Evolutionary conservation across 2,329 filamentous ascomycete species (phyloP).

Genomic region (Chaetothyriales sp.): DNA sequence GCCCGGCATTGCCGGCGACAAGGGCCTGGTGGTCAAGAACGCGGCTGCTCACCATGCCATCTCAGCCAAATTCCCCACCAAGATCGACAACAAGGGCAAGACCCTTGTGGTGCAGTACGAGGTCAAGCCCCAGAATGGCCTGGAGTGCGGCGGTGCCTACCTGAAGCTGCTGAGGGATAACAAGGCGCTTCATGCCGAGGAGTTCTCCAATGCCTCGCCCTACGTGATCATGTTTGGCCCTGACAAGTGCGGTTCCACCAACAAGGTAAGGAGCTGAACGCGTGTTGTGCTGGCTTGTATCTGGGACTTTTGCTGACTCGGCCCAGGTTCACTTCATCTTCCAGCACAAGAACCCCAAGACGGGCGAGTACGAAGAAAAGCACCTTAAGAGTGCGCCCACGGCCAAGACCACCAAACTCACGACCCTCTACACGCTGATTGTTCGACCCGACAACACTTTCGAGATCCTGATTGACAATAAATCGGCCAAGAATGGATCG

Average conservation of each 20-base stretch:
- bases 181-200: slow-evolving; percentile 88
- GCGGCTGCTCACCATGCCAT: slow-evolving; percentile 96
- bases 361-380: slow-evolving; percentile 99
- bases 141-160: slow-evolving; percentile 97
- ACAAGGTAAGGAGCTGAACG: slow-evolving; percentile 55
- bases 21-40: slow-evolving; percentile 97
- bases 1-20: slow-evolving; percentile 88
- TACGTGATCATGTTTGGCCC: slow-evolving; percentile 99
- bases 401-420: slow-evolving; percentile 79
- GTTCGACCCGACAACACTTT: slow-evolving; percentile 95
- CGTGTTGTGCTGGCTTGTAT: background rate
- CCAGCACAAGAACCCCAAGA: slow-evolving; percentile 99
- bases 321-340: slow-evolving; percentile 73
- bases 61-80: slow-evolving; percentile 94
- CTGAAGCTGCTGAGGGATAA: slow-evolving; percentile 97
- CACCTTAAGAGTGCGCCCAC: slow-evolving; percentile 72
- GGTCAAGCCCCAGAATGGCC: slow-evolving; percentile 94
- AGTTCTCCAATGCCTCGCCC: slow-evolving; percentile 93
- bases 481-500: slow-evolving; percentile 72
- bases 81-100: slow-evolving; percentile 94
- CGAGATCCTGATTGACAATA: slow-evolving; percentile 80
- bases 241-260: slow-evolving; percentile 97
- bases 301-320: background rate
- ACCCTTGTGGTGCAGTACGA: slow-evolving; percentile 96
- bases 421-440: slow-evolving; percentile 89